A percentile compares a stretch with the other conserved stretches of the same genome.
phyloP scores from a whole-genome alignment of 768 basidiomycete species.

The Russula earlei region DNA sequence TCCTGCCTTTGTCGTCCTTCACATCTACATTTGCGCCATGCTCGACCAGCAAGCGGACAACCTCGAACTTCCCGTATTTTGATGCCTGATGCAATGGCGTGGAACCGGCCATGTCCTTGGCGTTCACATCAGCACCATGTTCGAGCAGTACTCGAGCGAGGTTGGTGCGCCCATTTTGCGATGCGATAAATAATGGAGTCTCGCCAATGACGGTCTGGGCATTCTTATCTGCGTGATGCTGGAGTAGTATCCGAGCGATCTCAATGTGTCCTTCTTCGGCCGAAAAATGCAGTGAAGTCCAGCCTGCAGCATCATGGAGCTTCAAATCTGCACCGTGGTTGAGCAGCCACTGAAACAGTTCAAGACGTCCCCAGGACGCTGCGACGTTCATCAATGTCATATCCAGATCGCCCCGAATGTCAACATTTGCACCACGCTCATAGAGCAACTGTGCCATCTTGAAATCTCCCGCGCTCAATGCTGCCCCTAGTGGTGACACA shows the following conservation, averaged over 20 bases:
- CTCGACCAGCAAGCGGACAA: no score
- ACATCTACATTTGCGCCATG: no score
- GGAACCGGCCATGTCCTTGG: no score
- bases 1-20: no score
- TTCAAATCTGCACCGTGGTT: background rate
- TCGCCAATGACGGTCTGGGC: background rate
- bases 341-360: background rate
- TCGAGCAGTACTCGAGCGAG: background rate
- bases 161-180: background rate
- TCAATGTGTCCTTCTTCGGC: background rate
- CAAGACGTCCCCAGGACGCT: background rate
- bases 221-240: background rate
- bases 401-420: no score
- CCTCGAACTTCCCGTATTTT: no score
- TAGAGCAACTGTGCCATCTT: no score
- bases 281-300: background rate
- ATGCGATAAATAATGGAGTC: background rate
- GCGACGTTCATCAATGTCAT: background rate
- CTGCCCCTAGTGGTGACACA: no score
- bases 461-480: no score
- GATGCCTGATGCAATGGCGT: background rate
- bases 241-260: background rate
- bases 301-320: background rate
- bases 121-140: background rate
- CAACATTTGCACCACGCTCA: no score